Base-by-base conservation (phyloP, 2,329 filamentous ascomycete genomes). In the Escovopsis sp. region DNA sequence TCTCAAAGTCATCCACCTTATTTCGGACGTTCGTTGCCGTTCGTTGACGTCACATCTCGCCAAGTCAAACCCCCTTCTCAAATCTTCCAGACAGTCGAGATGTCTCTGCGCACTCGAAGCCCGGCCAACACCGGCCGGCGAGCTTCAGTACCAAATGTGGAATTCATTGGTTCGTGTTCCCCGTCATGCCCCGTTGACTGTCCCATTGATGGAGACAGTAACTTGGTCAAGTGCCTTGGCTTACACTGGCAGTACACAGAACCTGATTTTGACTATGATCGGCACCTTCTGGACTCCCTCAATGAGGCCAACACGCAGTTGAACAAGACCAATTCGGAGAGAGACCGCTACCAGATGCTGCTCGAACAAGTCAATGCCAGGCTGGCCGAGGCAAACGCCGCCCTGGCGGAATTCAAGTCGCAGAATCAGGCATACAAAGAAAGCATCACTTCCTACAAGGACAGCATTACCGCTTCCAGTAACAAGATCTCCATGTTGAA, bases 341-440 rank as follows among this genome's bases (percentile, higher is more conserved):
- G 47, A 27, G 51, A 55, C 41, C 46, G 44, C 30, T 54, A 57
- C 44, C 50, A 55, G 43, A 43, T 39, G 13, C 48, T 48, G 38
- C 48, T 53, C 33, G 53, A 59, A 31, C 47, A 52, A 42, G 51
- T 53, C 39, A 56, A 45, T 40, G 51, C 53, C 43, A 58, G 57
- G 46, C 45, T 59, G 25, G 50, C 54, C 16, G 54, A 59, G 35
- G 43, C 45, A 27, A 53, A 48, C 33, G 27, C 45, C 24, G 37
- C 41, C 39, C 24, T 37, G 13, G 27, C 25, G 15, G 36, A 38
- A 4, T 36, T 53, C 37, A 48, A 51, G 35, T 25, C 40, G 12
- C 45, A 50, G 35, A 34, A 41, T 7, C 42, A 46, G 15, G 33
- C 40, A 5, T 35, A 48, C 27, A 48, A 49, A 37, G 48, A 51